Evolutionary conservation across 2,329 filamentous ascomycete genomes (phyloP), one percentile per base, ranked within the genome.

Genomic region (Colletotrichum zoysiae): DNA sequence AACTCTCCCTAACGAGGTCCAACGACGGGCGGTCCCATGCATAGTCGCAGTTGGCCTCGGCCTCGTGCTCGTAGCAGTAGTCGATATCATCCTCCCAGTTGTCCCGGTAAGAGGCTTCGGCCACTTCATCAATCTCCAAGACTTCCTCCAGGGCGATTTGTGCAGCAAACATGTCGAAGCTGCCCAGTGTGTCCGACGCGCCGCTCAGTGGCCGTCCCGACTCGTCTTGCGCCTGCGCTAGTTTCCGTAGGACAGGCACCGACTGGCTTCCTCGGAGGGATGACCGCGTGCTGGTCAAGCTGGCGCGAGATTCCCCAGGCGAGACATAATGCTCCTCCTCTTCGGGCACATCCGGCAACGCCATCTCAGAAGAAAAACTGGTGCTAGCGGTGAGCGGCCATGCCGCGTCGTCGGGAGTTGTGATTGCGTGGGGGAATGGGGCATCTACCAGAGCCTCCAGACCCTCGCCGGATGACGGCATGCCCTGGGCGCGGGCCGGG

Each of bases 31-130:
- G 86, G 70, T 90, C 88, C 90, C 90, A 92, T 56, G 90, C 86
- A 75, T 90, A 92, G 73, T 92, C 87, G 76, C 89, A 92, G 78
- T 91, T 84, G 9, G 89, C 90, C 78, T 92, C 90, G 16, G 86
- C 89, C 74, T 90, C 90, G 75, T 92, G 88, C 74, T 92, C 90
- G 76, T 92, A 92, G 77, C 89, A 91, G 79, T 91, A 92, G 77
- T 92, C 90, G 73, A 92, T 92, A 73, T 89, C 89, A 64, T 91
- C 89, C 76, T 92, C 90, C 90, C 90, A 92, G 75, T 83, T 90
- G 75, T 86, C 85, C 9, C 80, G 80, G 30, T 78, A 75, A n/a
- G 80, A 73, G 4, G 73, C 66, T 3, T 82, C 80, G n/a, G 76
- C 76, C 18, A 66, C 75, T 3, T 74, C 74, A 9, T 74, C 73